Conservation (phyloP, 306 rosid species). For the Aeschynomene evenia region DNA sequence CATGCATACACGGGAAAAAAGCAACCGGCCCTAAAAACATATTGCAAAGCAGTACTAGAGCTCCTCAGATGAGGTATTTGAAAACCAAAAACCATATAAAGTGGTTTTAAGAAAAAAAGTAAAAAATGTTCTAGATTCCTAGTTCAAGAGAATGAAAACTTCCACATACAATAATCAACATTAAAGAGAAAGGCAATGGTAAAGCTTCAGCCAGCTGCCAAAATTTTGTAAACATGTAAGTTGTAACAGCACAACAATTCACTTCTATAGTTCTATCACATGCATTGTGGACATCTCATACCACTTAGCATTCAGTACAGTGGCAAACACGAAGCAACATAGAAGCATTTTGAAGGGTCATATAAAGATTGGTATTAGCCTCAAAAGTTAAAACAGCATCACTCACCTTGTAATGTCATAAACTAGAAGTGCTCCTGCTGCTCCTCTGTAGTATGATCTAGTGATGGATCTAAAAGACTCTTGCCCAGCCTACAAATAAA, state of each 20-base stretch:
- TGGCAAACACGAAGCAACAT: slow-evolving; percentile 2
- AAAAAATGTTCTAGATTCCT: neutral
- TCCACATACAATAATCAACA: slow-evolving; percentile 6
- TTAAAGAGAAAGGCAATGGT: neutral
- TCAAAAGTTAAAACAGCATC: neutral
- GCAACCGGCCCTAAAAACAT: neutral
- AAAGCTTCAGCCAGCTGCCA: neutral
- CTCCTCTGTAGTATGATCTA: slow-evolving; percentile 95
- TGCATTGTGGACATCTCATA: neutral
- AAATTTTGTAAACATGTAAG: neutral
- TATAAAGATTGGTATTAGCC: neutral
- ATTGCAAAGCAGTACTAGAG: slow-evolving; percentile 12
- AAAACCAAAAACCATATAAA: neutral
- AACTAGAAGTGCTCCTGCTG: slow-evolving; percentile 95
- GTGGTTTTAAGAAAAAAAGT: neutral
- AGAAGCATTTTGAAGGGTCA: slow-evolving; percentile 8
- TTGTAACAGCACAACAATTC: slow-evolving; percentile 4
- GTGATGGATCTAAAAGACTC: slow-evolving; percentile 98
- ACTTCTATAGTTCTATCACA: neutral
- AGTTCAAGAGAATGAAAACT: slow-evolving; percentile 8
- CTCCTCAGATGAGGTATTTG: neutral
- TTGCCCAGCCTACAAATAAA: slow-evolving; percentile 87
- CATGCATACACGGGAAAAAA: neutral
- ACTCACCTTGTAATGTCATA: slow-evolving; percentile 94
- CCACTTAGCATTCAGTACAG: neutral